Base-by-base conservation (phyloP, 495 filamentous ascomycete species). In the Penicillium herquei region DNA sequence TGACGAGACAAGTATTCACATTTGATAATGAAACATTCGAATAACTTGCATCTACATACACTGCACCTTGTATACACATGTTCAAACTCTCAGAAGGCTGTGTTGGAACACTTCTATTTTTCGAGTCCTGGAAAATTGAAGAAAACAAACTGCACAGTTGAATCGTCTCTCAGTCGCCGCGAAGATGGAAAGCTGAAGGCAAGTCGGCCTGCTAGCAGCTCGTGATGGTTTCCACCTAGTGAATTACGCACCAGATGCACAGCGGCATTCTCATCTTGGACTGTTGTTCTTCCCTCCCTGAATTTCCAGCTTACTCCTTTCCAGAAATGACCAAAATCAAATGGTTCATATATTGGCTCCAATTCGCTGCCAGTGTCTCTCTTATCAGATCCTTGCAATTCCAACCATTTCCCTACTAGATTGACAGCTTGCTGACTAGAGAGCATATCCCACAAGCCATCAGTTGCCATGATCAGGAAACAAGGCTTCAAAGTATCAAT, bases 381-480 rank as follows among this genome's bases (percentile, higher is more conserved):
- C 44, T 37, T 26, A 26, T 55, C 18, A 10, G 53, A 69, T 55
- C 78, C 75, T 13, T 26, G 1, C 21, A 26, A 26, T 26, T 26
- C 4, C 21, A 84, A 48, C 84, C 83, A 89, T 49, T 60, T 66
- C 14, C 73, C 78, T 2, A 88, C 80, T 3, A 85, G 65, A 5
- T 76, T 66, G 0, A 88, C 86, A 2, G 80, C 84, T 64, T 89
- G 76, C 55, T 82, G 71, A 57, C 64, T 84, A 7, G 78, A 74
- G 33, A 88, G 69, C 35, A 65, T 65, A 59, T 87, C 83, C 85
- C 86, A 90, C 32, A 89, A 49, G 5, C 86, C 86, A 56, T 88
- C 85, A 3, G 76, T 79, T 16, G 83, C 85, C 61, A 88, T 70
- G 49, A 90, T 84, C 45, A 88, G 43, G 56, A 89, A 88, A 16